Evolutionary conservation across 805 yeast species (phyloP), one percentile per base, ranked within the genome.

Genomic region (Hanseniaspora lindneri): DNA sequence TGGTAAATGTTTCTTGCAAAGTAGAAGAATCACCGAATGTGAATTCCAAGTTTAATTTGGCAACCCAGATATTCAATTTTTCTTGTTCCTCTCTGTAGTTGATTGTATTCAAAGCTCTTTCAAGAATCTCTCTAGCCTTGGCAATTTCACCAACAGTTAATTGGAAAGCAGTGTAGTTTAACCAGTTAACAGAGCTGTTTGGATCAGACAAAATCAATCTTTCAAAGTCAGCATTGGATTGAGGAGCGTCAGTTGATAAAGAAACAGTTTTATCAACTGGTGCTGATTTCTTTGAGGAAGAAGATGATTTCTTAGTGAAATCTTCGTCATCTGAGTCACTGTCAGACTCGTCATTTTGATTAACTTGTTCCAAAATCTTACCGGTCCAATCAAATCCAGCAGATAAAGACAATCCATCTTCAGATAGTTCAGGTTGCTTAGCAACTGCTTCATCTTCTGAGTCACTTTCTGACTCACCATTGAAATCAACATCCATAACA

Each of bases 121-220:
- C 83, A 39, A 85, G 96, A 57, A 92, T 77, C 62, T 85, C 95
- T 57, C 98, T 78, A 9, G 96, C 96, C 66, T 84, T 86, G 33
- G 89, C 96, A 51, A 87, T 70, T 65, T 92, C 98, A 69, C 95
- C 83, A 54, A 89, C 71, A 65, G 88, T 96, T 54, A 92, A 72
- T 65, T 88, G 95, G 81, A 89, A 92, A 3, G 97, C 88, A 96
- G 92, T 92, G 67, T 83, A 92, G 66, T 88, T 85, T 84, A 92
- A 89, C 98, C 98, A 92, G 50, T 86, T 66, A 30, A 88, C 75
- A 1, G 98, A 89, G 2, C 95, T 85, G 68, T 85, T 82, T 41
- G 98, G 96, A 61, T 83, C 83, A 62, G 96, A 94, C 52, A 92
- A 75, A 49, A 92, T 73, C 55, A 92, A 68, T 59, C 98, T 78